phyloP scores from a whole-genome alignment of 805 yeast species.

The Spathaspora girioi region DNA sequence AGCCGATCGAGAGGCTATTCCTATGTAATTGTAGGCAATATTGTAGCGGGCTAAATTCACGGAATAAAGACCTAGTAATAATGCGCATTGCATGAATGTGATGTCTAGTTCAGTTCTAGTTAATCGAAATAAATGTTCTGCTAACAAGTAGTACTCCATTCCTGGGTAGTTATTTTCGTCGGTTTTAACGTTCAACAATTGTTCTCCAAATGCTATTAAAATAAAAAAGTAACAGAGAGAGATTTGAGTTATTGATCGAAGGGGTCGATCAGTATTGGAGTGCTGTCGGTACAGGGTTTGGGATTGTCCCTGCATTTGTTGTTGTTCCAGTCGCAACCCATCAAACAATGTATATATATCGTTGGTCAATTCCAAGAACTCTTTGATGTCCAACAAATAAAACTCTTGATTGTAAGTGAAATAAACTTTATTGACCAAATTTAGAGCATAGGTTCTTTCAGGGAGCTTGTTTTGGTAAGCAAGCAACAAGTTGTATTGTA shows the following conservation, averaged over 20 bases:
- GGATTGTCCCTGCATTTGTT: neutral
- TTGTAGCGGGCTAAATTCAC: slow-evolving; percentile 34
- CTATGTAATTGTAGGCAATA: slow-evolving; percentile 36
- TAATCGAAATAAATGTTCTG: slow-evolving; percentile 28
- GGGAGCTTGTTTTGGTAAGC: slow-evolving; percentile 22
- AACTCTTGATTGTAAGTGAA: slow-evolving; percentile 32
- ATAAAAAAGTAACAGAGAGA: slow-evolving; percentile 29
- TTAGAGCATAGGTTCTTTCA: slow-evolving; percentile 16
- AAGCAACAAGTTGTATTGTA: slow-evolving; percentile 20
- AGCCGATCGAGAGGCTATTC: slow-evolving; percentile 36
- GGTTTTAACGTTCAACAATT: slow-evolving; percentile 13
- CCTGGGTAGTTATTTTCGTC: slow-evolving; percentile 22
- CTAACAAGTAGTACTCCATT: slow-evolving; percentile 27
- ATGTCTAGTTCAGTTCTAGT: slow-evolving; percentile 26
- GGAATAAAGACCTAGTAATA: slow-evolving; percentile 32
- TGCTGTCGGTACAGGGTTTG: neutral
- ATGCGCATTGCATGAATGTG: slow-evolving; percentile 33
- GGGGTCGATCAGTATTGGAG: neutral
- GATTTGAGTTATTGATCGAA: slow-evolving; percentile 1
- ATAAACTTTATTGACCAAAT: slow-evolving; percentile 22
- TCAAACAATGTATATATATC: slow-evolving; percentile 14
- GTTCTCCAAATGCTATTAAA: slow-evolving; percentile 37
- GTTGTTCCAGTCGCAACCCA: slow-evolving; percentile 1
- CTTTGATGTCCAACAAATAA: slow-evolving; percentile 26
- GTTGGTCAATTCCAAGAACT: slow-evolving; percentile 11